Percentiles rank a stretch among this genome's conserved stretches.
phyloP scores from a whole-genome alignment of 2,329 filamentous ascomycete species.

The Colletotrichum filicis region DNA sequence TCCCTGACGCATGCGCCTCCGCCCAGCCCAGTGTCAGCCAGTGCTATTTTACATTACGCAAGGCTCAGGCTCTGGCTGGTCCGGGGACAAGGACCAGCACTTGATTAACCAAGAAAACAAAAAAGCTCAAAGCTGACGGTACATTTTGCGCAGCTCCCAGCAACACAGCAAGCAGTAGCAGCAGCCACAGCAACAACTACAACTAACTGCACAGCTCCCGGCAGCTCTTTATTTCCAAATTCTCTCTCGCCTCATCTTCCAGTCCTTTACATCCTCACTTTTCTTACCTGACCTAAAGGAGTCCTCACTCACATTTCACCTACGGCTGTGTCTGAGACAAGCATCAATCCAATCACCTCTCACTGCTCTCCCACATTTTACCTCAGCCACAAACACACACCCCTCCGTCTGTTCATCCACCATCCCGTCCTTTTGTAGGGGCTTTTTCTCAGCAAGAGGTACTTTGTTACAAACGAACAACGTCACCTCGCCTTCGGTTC shows the following conservation, averaged over 20 bases:
- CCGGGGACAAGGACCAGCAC: background rate
- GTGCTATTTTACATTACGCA: constrained; percentile 2
- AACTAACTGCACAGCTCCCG: background rate
- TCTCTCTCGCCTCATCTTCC: background rate
- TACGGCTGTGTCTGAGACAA: constrained; percentile 25
- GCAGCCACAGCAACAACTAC: background rate
- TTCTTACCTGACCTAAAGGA: background rate
- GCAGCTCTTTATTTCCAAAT: background rate
- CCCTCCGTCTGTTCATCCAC: background rate
- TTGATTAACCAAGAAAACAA: background rate
- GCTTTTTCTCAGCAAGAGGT: background rate
- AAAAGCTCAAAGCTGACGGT: constrained; percentile 6
- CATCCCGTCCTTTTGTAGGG: background rate
- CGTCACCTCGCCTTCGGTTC: background rate
- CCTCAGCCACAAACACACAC: background rate
- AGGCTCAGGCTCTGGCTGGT: constrained; percentile 7
- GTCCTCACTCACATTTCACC: background rate
- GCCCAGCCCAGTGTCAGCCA: background rate
- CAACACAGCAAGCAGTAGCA: background rate
- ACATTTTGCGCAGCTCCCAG: background rate
- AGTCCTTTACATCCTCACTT: background rate
- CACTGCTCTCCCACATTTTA: background rate
- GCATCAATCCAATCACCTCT: constrained; percentile 21
- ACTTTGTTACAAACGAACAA: background rate
- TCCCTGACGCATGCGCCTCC: background rate